Base-by-base conservation (phyloP, 345 rosid species). In the Moricandia moricandioides region DNA sequence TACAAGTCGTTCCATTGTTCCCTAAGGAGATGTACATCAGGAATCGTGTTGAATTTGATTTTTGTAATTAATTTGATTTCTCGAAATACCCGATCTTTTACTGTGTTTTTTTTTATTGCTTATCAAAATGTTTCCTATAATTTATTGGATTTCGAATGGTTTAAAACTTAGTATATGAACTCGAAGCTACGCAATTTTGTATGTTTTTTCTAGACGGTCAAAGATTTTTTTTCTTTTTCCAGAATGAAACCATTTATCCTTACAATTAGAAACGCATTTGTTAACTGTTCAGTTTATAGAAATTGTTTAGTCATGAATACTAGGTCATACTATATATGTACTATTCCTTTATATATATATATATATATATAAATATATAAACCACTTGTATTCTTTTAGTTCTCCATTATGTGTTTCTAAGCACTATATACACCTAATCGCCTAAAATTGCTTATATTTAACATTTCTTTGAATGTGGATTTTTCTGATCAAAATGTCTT, bases 11-110 rank as follows among this genome's bases (percentile, higher is more conserved):
- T 55, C n/a, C 29, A 16, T 33, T 63, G 40, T 35, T 47, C 45
- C 51, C 14, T 10, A 60, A 39, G 8, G 61, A 33, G 45, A 54
- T 63, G 54, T 64, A 61, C 65, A 29, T 26, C 16, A 35, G 6
- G 21, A 64, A 43, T 34, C 58, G 71, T 70, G 54, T 70, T 59
- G 26, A 33, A 40, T 7, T 68, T 75, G 56, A 68, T 33, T 67
- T 37, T 10, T 54, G 31, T 3, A 29, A 29, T 3, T 29, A 29
- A 29, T 29, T 29, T 29, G 31, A 29, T 29, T 29, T 29, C 31
- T 29, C 31, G 31, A 29, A 21, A 29, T 29, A 29, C 31, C 4
- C 5, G 31, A 29, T 29, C 31, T 29, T 29, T 29, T 29, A 4
- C 31, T 29, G 31, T 29, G 5, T 29, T 29, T 29, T 29, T 27